Percentiles rank a stretch among this genome's conserved stretches.
These are phyloP conservation scores for Phialophora tarda DNA, from an alignment of 2,329 filamentous ascomycete genomes.

Conservation along the genomic window DNA sequence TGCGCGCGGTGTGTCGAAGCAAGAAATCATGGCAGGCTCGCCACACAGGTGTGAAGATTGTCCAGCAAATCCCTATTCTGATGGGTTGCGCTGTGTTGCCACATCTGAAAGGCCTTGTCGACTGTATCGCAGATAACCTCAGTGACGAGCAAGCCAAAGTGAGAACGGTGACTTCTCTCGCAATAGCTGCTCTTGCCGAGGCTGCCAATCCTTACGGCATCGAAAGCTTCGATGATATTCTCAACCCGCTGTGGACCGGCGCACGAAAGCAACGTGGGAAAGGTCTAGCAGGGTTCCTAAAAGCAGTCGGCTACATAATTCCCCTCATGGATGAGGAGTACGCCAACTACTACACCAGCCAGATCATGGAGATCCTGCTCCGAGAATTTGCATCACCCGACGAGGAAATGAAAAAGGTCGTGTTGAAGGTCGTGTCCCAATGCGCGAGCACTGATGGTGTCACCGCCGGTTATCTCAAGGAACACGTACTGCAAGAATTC, in stretches of 20 bases:
- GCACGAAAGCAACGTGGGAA: conserved; percentile 96
- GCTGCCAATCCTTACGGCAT: conserved; percentile 98
- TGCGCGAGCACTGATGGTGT: conserved; percentile 94
- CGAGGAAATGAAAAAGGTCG: conserved; percentile 99
- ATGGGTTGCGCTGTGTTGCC: conserved; percentile 98
- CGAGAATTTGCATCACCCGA: conserved; percentile 96
- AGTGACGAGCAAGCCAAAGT: conserved; percentile 99
- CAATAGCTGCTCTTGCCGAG: conserved; percentile 92
- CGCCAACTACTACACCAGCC: conserved; percentile 96
- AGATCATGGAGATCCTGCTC: conserved; percentile 98
- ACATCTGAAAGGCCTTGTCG: conserved; percentile 92
- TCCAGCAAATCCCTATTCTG: conserved; percentile 96
- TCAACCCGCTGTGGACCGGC: conserved; percentile 96
- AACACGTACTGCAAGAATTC: conserved; percentile 92
- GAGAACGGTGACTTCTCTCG: conserved; percentile 90
- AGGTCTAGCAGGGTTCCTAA: conserved; percentile 91
- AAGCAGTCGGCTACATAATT: conserved; percentile 97
- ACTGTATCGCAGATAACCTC: conserved; percentile 93
- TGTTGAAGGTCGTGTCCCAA: conserved; percentile 95
- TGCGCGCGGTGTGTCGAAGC: conserved; percentile 92
- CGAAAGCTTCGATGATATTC: conserved; percentile 96
- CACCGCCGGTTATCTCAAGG: conserved; percentile 91
- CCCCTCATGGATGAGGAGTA: conserved; percentile 99
- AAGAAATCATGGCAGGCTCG: conserved; percentile 99
- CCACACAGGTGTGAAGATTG: conserved; percentile 98